Percentiles rank a stretch among this genome's conserved stretches.
Conservation (phyloP, 2,329 filamentous ascomycete genomes). For the Huntiella savannae region DNA sequence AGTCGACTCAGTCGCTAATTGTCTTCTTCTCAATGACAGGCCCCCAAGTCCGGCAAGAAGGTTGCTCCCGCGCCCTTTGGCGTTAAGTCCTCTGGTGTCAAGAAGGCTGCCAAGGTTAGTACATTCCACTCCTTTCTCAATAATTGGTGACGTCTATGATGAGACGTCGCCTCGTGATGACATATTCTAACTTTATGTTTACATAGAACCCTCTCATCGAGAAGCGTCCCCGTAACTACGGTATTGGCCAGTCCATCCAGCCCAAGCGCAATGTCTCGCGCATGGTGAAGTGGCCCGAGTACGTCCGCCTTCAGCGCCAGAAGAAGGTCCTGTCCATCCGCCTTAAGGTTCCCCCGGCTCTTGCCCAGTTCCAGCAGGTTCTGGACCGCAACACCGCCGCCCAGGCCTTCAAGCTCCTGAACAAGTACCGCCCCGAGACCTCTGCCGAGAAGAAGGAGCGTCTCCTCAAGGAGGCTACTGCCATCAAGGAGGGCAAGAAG, state of each 20-base stretch:
- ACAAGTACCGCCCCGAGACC: conserved; percentile 99
- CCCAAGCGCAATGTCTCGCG: conserved; percentile 85
- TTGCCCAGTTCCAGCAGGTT: conserved; percentile 94
- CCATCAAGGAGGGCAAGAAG: conserved; percentile 98
- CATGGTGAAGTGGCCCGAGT: conserved; percentile 99
- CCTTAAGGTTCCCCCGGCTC: conserved; percentile 92
- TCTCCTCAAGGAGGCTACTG: conserved; percentile 92
- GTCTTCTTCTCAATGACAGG: conserved; percentile 99
- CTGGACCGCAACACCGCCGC: conserved; percentile 93
- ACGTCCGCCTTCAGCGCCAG: conserved; percentile 91
- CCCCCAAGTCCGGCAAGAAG: conserved; percentile 97
- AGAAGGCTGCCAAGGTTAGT: conserved; percentile 95
- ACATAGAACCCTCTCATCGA: conserved; percentile 93
- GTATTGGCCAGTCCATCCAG: conserved; percentile 98
- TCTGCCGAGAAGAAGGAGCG: conserved; percentile 99
- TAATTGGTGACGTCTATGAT: too few species aligned
- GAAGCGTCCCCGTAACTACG: conserved; percentile 94
- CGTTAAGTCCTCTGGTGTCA: conserved; percentile 72
- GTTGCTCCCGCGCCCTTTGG: conserved; percentile 92
- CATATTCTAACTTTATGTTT: conserved; percentile 12
- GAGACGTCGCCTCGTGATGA: background rate
- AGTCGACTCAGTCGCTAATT: conserved; percentile 74
- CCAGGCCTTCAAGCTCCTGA: conserved; percentile 96
- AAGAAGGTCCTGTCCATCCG: conserved; percentile 94
- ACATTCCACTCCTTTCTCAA: background rate